Evolutionary conservation across 176 grass and related monocot genomes (phyloP).

Genomic region (Chloris gayana): DNA sequence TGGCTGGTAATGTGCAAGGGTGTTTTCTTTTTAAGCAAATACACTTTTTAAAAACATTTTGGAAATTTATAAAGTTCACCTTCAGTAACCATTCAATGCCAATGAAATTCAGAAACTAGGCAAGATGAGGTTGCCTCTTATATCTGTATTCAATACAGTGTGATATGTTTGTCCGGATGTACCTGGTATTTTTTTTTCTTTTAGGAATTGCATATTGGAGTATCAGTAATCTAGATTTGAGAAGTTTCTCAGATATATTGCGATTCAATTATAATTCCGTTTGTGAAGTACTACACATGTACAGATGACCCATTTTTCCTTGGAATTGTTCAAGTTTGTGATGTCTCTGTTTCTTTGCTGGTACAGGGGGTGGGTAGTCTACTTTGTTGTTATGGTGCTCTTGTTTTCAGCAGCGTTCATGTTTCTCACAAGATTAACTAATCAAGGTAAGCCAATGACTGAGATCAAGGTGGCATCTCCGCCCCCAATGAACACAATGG

Average conservation of each 20-base stretch:
- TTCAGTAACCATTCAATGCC: constrained; percentile 4
- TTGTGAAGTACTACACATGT: constrained; percentile 13
- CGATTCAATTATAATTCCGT: background rate
- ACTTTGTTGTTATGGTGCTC: constrained; percentile 61
- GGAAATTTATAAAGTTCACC: background rate
- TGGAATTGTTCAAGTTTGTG: constrained; percentile 24
- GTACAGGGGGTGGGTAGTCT: constrained; percentile 82
- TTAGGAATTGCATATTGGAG: background rate
- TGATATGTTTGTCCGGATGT: too few species aligned
- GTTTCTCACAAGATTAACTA: constrained; percentile 82
- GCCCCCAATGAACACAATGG: constrained; percentile 88
- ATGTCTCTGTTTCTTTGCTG: constrained; percentile 35
- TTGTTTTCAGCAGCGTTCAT: constrained; percentile 84
- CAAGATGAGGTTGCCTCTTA: background rate
- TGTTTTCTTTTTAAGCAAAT: background rate
- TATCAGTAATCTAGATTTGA: constrained; percentile 27
- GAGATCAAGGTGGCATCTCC: constrained; percentile 83
- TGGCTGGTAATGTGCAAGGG: background rate
- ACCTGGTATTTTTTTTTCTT: background rate
- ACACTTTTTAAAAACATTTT: constrained; percentile 8
- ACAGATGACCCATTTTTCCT: background rate
- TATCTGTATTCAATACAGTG: too few species aligned
- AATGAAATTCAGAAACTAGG: background rate
- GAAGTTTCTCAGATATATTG: constrained; percentile 18
- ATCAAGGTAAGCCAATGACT: constrained; percentile 67